Conservation (phyloP, 441 rosid genomes). For the Geranium incanum region DNA sequence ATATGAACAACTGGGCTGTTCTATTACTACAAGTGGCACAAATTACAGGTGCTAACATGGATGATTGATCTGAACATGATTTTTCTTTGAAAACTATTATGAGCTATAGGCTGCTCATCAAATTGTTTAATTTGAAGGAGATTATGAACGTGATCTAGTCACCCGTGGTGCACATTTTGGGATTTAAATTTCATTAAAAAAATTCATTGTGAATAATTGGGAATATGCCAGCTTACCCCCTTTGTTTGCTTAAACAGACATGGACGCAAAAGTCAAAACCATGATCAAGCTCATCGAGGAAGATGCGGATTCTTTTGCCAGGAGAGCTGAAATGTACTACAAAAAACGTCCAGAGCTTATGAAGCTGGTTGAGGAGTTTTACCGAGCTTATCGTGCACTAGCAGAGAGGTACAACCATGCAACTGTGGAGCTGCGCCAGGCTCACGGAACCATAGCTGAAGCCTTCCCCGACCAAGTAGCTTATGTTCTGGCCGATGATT, state of each 20-base stretch:
- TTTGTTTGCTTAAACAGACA: slow-evolving; percentile 35
- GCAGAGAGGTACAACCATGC: slow-evolving; percentile 76
- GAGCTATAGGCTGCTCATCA: background rate
- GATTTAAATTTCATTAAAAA: background rate
- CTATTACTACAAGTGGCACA: background rate
- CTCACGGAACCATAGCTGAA: slow-evolving; percentile 57
- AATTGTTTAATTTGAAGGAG: background rate
- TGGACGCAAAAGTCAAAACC: slow-evolving; percentile 65
- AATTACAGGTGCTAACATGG: background rate
- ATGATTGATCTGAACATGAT: background rate
- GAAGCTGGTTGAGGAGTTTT: slow-evolving; percentile 66
- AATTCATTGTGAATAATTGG: background rate
- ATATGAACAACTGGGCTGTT: background rate
- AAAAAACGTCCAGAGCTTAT: slow-evolving; percentile 75
- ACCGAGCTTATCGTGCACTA: slow-evolving; percentile 69
- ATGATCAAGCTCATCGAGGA: slow-evolving; percentile 74
- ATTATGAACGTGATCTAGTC: background rate
- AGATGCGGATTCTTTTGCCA: slow-evolving; percentile 78
- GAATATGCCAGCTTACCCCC: background rate
- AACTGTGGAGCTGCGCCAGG: slow-evolving; percentile 56
- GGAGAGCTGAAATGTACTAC: slow-evolving; percentile 73
- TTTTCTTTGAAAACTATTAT: background rate
- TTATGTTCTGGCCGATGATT: slow-evolving; percentile 37
- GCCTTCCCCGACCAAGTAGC: slow-evolving; percentile 60
- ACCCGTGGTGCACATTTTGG: background rate